Evolutionary conservation across 768 basidiomycete species (phyloP).

Genomic region (Gymnopilus junonius): DNA sequence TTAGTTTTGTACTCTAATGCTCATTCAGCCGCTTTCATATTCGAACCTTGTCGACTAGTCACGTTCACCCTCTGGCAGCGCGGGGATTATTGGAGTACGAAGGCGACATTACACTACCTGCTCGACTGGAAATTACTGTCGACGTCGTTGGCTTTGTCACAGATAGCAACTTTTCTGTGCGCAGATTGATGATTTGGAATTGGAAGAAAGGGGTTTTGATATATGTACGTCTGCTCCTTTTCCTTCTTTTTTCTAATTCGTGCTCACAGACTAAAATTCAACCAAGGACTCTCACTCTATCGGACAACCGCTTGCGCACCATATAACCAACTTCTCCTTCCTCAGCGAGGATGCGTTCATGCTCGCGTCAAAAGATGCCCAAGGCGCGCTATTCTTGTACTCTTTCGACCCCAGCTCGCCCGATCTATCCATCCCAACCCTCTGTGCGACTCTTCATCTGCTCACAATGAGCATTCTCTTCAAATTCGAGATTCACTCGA

Average conservation of each 20-base stretch:
- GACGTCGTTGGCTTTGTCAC: conserved; percentile 7
- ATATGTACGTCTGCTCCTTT: background rate
- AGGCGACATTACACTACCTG: too few species aligned
- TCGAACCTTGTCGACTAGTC: conserved; percentile 6
- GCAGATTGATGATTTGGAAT: conserved; percentile 11
- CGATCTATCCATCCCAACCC: background rate
- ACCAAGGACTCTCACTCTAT: background rate
- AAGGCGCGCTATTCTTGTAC: conserved; percentile 4
- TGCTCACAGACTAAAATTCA: background rate
- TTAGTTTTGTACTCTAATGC: too few species aligned
- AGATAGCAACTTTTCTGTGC: background rate
- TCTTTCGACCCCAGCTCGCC: background rate
- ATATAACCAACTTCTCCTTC: background rate
- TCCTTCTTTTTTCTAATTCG: background rate
- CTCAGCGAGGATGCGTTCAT: background rate
- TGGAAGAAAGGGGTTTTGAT: conserved; percentile 8
- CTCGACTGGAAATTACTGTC: conserved; percentile 5
- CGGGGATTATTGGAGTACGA: background rate
- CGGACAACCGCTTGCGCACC: background rate
- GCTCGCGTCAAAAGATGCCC: background rate
- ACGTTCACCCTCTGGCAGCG: background rate
- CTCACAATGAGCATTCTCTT: background rate
- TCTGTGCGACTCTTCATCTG: conserved; percentile 6
- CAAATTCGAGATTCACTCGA: background rate
- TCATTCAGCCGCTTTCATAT: conserved; percentile 12